Conservation (phyloP, 1,139 yeast genomes). For the Suhomyces coccinellae region DNA sequence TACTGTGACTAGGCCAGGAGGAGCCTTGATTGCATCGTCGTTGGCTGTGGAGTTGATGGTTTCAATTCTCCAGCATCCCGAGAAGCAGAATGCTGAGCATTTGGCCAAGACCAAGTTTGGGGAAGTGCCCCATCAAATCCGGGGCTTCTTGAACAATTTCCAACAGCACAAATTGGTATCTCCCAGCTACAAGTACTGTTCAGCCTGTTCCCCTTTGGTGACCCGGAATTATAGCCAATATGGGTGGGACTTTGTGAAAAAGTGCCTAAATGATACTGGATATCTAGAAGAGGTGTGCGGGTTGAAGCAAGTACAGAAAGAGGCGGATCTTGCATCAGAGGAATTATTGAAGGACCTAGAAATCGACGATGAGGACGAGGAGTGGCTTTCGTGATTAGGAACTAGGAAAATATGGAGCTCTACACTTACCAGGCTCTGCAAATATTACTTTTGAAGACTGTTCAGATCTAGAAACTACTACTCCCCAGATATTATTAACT, state of each 20-base stretch:
- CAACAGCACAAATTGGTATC: constrained; percentile 64
- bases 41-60: constrained; percentile 83
- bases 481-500: too few species aligned
- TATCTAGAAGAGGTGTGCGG: constrained; percentile 81
- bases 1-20: constrained; percentile 96
- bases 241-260: constrained; percentile 81
- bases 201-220: constrained; percentile 76
- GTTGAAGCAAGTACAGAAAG: constrained; percentile 64
- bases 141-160: constrained; percentile 77
- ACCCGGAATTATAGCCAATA: constrained; percentile 45
- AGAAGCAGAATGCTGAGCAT: constrained; percentile 49
- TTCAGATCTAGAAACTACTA: too few species aligned
- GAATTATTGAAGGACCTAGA: constrained; percentile 38
- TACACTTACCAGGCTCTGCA: too few species aligned
- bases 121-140: constrained; percentile 79
- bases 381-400: constrained; percentile 19
- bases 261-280: constrained; percentile 62
- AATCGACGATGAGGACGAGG: constrained; percentile 42
- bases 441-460: too few species aligned
- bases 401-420: too few species aligned
- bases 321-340: constrained; percentile 63
- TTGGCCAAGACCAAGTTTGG: constrained; percentile 53
- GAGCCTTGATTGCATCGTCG: constrained; percentile 83
- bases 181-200: constrained; percentile 73
- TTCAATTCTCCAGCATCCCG: constrained; percentile 69